Evolutionary conservation across 805 yeast species (phyloP).

Genomic region (Candida suzukii): DNA sequence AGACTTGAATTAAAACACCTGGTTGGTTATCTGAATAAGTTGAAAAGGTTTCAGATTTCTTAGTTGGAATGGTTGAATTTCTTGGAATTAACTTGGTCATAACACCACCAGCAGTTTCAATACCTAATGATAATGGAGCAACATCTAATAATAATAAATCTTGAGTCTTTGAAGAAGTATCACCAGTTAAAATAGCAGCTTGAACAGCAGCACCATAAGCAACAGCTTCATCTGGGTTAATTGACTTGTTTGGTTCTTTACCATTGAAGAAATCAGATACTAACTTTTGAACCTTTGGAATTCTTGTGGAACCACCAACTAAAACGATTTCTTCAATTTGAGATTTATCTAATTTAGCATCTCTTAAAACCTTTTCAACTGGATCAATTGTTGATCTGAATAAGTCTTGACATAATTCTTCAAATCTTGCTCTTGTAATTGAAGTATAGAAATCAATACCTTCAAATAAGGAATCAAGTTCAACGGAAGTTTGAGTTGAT

Average conservation of each 20-base stretch:
- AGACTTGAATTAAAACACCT: slow-evolving; percentile 73
- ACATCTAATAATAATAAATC: slow-evolving; percentile 92
- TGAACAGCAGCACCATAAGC: slow-evolving; percentile 99
- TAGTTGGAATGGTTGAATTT: slow-evolving; percentile 71
- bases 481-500: slow-evolving; percentile 90
- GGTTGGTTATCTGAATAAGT: slow-evolving; percentile 85
- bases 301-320: slow-evolving; percentile 98
- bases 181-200: slow-evolving; percentile 95
- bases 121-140: slow-evolving; percentile 84
- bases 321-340: slow-evolving; percentile 88
- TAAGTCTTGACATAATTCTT: slow-evolving; percentile 89
- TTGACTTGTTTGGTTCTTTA: slow-evolving; percentile 93
- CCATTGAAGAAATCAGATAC: slow-evolving; percentile 96
- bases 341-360: slow-evolving; percentile 85
- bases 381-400: slow-evolving; percentile 94
- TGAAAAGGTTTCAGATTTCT: slow-evolving; percentile 65
- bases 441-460: slow-evolving; percentile 97
- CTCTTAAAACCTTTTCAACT: slow-evolving; percentile 89
- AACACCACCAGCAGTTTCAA: slow-evolving; percentile 80
- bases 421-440: slow-evolving; percentile 95
- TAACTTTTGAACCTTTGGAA: slow-evolving; percentile 93
- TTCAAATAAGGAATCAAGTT: slow-evolving; percentile 90
- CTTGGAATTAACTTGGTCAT: slow-evolving; percentile 74
- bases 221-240: slow-evolving; percentile 98
- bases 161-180: slow-evolving; percentile 92